Evolutionary conservation across 2,329 filamentous ascomycete species (phyloP).

Genomic region (Ilyonectria robusta): DNA sequence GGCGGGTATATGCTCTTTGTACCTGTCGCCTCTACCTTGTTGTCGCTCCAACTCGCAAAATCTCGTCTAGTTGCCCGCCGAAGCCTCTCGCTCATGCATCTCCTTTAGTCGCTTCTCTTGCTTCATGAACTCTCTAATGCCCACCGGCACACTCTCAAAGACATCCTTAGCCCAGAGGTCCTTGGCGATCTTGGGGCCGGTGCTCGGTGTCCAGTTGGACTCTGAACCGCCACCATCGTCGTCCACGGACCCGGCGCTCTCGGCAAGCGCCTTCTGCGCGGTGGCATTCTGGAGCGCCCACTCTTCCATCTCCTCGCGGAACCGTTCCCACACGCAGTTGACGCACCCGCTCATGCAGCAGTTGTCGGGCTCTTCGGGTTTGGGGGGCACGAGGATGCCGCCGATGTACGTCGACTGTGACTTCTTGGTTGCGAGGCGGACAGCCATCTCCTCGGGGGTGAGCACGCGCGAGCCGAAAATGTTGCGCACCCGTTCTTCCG

Average conservation of each 20-base stretch:
- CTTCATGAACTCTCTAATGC: slow-evolving; percentile 97
- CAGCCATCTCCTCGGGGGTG: slow-evolving; percentile 78
- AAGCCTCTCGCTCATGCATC: slow-evolving; percentile 74
- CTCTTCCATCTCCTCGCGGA: slow-evolving; percentile 91
- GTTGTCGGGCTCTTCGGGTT: slow-evolving; percentile 92
- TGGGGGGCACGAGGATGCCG: slow-evolving; percentile 86
- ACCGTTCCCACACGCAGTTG: slow-evolving; percentile 96
- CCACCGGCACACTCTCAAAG: slow-evolving; percentile 87
- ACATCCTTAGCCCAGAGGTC: slow-evolving; percentile 76
- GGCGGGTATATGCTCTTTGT: slow-evolving; percentile 40
- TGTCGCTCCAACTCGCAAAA: not conserved
- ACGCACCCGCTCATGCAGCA: slow-evolving; percentile 99
- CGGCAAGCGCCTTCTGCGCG: slow-evolving; percentile 69
- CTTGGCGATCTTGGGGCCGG: slow-evolving; percentile 59
- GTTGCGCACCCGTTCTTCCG: slow-evolving; percentile 72
- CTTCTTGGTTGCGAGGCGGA: slow-evolving; percentile 70
- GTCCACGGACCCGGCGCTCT: slow-evolving; percentile 73
- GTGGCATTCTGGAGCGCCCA: slow-evolving; percentile 79
- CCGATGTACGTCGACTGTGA: slow-evolving; percentile 76
- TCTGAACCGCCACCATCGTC: slow-evolving; percentile 85
- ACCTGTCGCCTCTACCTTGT: not conserved
- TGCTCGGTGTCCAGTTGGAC: slow-evolving; percentile 70
- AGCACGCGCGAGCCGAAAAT: slow-evolving; percentile 87
- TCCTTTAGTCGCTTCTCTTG: slow-evolving; percentile 91
- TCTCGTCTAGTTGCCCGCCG: slow-evolving; percentile 54